Percentiles rank a stretch among this genome's conserved stretches.
Evolutionary conservation across 208 protist genomes (phyloP).

Genomic region (Lotmaria passim): DNA sequence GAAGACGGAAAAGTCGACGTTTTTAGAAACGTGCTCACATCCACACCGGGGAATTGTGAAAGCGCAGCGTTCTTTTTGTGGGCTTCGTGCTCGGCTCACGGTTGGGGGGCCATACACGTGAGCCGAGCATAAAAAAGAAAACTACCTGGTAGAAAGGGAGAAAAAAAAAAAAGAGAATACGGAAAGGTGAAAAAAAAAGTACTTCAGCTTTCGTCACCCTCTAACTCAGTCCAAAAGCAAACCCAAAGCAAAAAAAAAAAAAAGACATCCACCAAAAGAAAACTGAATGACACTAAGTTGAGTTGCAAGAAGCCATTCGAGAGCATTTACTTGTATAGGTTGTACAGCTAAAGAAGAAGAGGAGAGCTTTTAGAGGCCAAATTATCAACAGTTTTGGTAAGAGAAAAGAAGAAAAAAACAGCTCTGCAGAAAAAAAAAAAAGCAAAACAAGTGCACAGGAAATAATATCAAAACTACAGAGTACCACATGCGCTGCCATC

Average conservation of each 20-base stretch:
- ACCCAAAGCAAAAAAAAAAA: not conserved
- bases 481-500: too few relatives aligned
- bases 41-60: too few relatives aligned
- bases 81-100: too few relatives aligned
- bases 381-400: too few relatives aligned
- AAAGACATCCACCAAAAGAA: not conserved
- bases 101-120: too few relatives aligned
- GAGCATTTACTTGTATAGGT: too few relatives aligned
- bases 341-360: too few relatives aligned
- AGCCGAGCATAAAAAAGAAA: slow-evolving; percentile 18
- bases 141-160: slow-evolving; percentile 5
- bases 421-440: not conserved
- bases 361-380: too few relatives aligned
- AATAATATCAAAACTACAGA: not conserved
- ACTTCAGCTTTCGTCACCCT: not conserved
- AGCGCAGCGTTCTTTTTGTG: too few relatives aligned
- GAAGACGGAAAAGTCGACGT: too few relatives aligned
- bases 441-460: not conserved
- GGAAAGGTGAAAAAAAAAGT: slow-evolving; percentile 19
- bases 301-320: not conserved
- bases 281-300: not conserved
- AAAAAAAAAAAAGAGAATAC: slow-evolving; percentile 23
- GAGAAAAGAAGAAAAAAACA: too few relatives aligned
- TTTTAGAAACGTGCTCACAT: too few relatives aligned
- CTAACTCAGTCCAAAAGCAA: slow-evolving; percentile 5